These are phyloP conservation scores for Ustilago cynodontis DNA, from an alignment of 1,284 basidiomycete genomes.

Conservation along the genomic window DNA sequence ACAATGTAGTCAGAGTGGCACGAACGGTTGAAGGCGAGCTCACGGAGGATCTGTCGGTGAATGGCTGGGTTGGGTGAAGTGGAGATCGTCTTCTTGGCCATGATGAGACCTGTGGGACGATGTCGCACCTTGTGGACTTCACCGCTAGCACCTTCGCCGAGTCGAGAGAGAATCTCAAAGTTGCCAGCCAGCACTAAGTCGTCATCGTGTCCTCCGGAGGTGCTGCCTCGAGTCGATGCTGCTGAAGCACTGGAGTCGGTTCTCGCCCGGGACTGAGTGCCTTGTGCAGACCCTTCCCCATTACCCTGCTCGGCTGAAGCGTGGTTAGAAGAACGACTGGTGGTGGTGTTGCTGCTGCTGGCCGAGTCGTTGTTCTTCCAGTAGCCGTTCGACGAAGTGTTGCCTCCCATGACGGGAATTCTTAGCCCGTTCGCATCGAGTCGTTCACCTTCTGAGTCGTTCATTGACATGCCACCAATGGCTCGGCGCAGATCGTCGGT, in stretches of 20 bases:
- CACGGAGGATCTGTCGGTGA: conserved; percentile 88
- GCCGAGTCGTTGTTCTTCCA: conserved; percentile 33
- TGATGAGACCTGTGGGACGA: conserved; percentile 79
- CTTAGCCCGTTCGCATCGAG: conserved; percentile 43
- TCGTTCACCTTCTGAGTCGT: conserved; percentile 44
- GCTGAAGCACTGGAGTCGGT: conserved; percentile 29
- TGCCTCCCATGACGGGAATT: conserved; percentile 42
- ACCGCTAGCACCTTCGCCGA: conserved; percentile 96
- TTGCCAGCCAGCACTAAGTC: conserved; percentile 71
- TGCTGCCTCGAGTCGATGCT: conserved; percentile 28
- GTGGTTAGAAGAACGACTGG: conserved; percentile 10
- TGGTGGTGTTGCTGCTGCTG: conserved; percentile 10
- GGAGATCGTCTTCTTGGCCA: conserved; percentile 96
- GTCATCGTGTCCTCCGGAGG: conserved; percentile 42
- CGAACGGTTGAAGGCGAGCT: conserved; percentile 88
- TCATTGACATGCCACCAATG: conserved; percentile 57
- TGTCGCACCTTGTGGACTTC: conserved; percentile 92
- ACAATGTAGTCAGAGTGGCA: conserved; percentile 90
- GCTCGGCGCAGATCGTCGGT: conserved; percentile 64
- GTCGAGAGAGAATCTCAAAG: conserved; percentile 79
- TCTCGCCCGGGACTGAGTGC: conserved; percentile 9
- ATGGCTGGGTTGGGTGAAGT: conserved; percentile 89
- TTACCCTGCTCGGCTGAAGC: background rate
- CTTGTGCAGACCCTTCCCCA: conserved; percentile 7
- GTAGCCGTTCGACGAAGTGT: conserved; percentile 43